phyloP scores from a whole-genome alignment of 2,329 filamentous ascomycete species.

The Hymenotorrendiella dingleyae region DNA sequence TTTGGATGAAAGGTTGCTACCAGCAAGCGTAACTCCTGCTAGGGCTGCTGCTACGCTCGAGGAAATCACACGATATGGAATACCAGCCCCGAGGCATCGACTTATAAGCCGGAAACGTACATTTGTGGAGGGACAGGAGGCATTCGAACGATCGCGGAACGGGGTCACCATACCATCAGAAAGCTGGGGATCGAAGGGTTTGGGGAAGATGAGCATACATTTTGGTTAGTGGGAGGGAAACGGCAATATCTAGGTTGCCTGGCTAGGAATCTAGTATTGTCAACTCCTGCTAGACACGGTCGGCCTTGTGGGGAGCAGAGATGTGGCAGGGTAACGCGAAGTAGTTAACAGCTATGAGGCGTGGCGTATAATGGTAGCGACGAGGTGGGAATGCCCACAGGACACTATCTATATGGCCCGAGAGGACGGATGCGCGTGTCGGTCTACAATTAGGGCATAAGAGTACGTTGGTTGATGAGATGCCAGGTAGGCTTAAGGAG shows the following conservation, averaged over 20 bases:
- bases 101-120: slow-evolving; percentile 3
- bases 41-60: too few species aligned
- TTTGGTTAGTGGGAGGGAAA: slow-evolving; percentile 14
- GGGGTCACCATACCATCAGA: too few species aligned
- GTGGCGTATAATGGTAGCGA: slow-evolving; percentile 15
- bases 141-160: too few species aligned
- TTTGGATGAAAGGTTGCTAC: too few species aligned
- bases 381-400: too few species aligned
- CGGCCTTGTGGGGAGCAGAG: slow-evolving; percentile 13
- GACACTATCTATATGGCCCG: slow-evolving; percentile 14
- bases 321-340: slow-evolving; percentile 14
- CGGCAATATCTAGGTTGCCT: slow-evolving; percentile 5
- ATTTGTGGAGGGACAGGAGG: too few species aligned
- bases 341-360: slow-evolving; percentile 9
- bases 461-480: neutral
- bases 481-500: slow-evolving; percentile 2
- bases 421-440: slow-evolving; percentile 14
- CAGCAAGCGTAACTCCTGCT: too few species aligned
- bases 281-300: slow-evolving; percentile 14
- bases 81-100: slow-evolving; percentile 1
- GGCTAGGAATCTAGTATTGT: slow-evolving; percentile 9
- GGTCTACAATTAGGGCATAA: slow-evolving; percentile 8
- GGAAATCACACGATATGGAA: too few species aligned
- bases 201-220: slow-evolving; percentile 7
- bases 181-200: neutral